Base-by-base conservation (phyloP, 176 grass and related monocot species). In the maize (Zea mays) region DNA sequence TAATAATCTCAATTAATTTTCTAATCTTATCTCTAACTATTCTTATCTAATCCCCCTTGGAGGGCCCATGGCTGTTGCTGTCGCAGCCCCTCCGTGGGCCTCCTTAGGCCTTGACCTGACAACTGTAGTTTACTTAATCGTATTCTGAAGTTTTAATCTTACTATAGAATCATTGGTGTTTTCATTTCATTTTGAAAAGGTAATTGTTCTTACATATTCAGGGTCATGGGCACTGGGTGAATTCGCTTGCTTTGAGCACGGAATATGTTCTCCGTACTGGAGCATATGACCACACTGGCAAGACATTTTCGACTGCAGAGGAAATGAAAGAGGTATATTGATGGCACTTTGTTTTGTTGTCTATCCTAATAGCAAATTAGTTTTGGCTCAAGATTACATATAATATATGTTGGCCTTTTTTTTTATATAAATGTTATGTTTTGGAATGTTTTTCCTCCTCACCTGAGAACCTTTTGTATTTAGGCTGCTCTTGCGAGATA, bases 221-320 rank as follows among this genome's bases (percentile, higher is more conserved):
- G 91, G 95, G 95, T 34, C 95, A 98, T 68, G 95, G 95, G 10
- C 95, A 98, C 83, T 98, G 95, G 95, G 89, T 98, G 71, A 98
- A 98, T 94, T 92, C 95, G 0, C 83, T 98, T 64, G 95, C 95
- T 44, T 86, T 98, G 83, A 98, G 92, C 83, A 94, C 95, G 15
- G 95, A 98, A 82, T 98, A 94, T 86, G 89, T 94, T 86, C 89
- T 98, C n/a, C 85, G 95, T n/a, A 94, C 91, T 47, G 95, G 95
- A 65, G 89, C 91, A 51, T 98, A 82, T 72, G 95, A 98, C 72
- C 95, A 98, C 84, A 94, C 95, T 39, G 56, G 87, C 40, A 98
- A 92, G 75, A 90, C 85, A 78, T 98, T 85, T 88, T 90, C 91
- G 62, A 90, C 87, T 34, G 78, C 95, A 42, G 89, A 88, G 49